Evolutionary conservation across 2,329 filamentous ascomycete species (phyloP).

Genomic region (Nemania sp.): DNA sequence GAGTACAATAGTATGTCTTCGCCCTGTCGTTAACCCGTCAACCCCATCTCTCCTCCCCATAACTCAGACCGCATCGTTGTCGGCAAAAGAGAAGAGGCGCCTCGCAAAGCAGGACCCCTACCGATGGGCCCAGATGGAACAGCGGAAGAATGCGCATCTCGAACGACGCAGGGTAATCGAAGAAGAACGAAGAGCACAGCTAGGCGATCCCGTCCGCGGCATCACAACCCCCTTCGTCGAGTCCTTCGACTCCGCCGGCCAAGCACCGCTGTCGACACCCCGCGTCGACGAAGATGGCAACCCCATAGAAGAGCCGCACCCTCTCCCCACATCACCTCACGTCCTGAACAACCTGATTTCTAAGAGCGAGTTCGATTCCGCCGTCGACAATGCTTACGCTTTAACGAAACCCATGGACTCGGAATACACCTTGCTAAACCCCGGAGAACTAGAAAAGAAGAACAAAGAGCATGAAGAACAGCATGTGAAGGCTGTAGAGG

Average conservation of each 20-base stretch:
- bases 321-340: conserved; percentile 61
- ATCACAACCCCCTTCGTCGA: conserved; percentile 83
- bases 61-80: conserved; percentile 72
- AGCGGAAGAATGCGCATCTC: conserved; percentile 85
- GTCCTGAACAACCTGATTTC: conserved; percentile 83
- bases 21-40: conserved; percentile 61
- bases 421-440: conserved; percentile 54
- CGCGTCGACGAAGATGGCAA: conserved; percentile 58
- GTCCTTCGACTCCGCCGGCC: conserved; percentile 77
- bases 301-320: conserved; percentile 53
- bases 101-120: conserved; percentile 83
- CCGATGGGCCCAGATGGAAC: conserved; percentile 80
- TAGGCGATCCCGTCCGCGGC: conserved; percentile 85
- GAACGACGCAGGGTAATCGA: conserved; percentile 78
- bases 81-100: conserved; percentile 72
- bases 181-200: conserved; percentile 70
- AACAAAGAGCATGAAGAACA: conserved; percentile 61
- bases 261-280: conserved; percentile 55
- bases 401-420: conserved; percentile 70
- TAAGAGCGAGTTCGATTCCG: conserved; percentile 72
- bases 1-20: conserved; percentile 66
- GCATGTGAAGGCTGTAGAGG: conserved; percentile 78
- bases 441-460: conserved; percentile 53
- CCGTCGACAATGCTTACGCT: conserved; percentile 74
- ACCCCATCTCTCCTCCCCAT: conserved; percentile 68